Evolutionary conservation across 2,329 filamentous ascomycete genomes (phyloP), one percentile per base, ranked within the genome.

Genomic region (Plenodomus lindquistii): DNA sequence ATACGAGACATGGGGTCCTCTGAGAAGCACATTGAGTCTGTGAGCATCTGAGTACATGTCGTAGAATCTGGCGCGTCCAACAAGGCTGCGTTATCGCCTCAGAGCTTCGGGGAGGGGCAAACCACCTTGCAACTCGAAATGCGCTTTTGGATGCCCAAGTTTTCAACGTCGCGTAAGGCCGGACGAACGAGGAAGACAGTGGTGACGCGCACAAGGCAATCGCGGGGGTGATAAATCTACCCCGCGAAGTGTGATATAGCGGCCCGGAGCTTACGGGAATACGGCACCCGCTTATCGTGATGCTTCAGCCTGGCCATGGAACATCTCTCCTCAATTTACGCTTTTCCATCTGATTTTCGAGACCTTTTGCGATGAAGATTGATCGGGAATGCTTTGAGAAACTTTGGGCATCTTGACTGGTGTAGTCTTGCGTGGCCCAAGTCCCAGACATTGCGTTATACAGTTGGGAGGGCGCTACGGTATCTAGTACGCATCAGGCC

Each of bases 181-280:
- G 11, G 27, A 31, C 27, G 27, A 31, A 31, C 4, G 11, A 31
- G 27, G 6, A 42, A 22, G 17, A 19, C 15, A 46, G 39, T 37
- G 42, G 36, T 48, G 49, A 57, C 48, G 57, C 44, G 52, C 52
- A 52, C 47, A 54, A 49, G 37, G 49, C 44, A 50, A 47, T 59
- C 59, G 62, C 52, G 60, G 52, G 60, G 48, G 31, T 53, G 48
- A 13, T 44, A 47, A 45, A 37, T 35, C 43, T 63, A 59, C 61
- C 61, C 61, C 61, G 60, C 59, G 53, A 54, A 54, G 50, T 46
- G 46, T 55, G 58, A 63, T 62, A 63, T 31, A 57, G 58, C 46
- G 49, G 52, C 42, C 24, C 52, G 55, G 56, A 63, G 58, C 61
- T 60, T 52, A 51, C 50, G 58, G 59, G 57, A 55, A 53, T 57